Conservation (phyloP, 805 yeast species). For the Candida xiaguanensis region DNA sequence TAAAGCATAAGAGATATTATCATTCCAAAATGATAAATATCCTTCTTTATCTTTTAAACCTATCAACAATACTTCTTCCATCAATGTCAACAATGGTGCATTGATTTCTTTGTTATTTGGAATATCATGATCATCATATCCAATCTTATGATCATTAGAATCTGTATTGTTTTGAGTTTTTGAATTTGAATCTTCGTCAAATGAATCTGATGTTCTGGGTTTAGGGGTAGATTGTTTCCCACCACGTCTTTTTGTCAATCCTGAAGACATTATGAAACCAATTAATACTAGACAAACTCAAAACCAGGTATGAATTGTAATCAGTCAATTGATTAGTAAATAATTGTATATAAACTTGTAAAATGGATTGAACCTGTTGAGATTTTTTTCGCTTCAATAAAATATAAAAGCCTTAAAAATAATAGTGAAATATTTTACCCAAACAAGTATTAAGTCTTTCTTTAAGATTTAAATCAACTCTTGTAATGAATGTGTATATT, state of each 20-base stretch:
- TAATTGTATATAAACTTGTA: no score
- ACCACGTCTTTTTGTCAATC: conserved; percentile 77
- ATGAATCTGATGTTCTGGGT: conserved; percentile 16
- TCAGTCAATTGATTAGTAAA: no score
- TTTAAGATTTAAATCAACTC: no score
- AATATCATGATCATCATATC: conserved; percentile 74
- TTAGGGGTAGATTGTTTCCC: conserved; percentile 25
- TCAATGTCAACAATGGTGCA: conserved; percentile 76
- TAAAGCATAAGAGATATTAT: conserved; percentile 91
- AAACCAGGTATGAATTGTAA: no score
- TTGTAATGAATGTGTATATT: no score
- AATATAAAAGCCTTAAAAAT: no score
- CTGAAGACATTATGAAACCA: conserved; percentile 33
- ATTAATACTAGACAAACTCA: no score
- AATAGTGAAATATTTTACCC: no score
- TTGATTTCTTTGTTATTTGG: conserved; percentile 35
- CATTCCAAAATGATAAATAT: conserved; percentile 96
- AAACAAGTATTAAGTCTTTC: no score
- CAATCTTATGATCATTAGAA: conserved; percentile 57
- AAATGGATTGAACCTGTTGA: neutral
- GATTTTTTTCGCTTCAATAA: neutral
- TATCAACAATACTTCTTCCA: conserved; percentile 93
- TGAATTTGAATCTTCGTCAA: conserved; percentile 21
- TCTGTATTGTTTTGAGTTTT: conserved; percentile 14
- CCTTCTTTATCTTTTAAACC: conserved; percentile 97